These are phyloP conservation scores for Metschnikowia noctiluminum DNA, from an alignment of 805 yeast genomes.

Conservation along the genomic window DNA sequence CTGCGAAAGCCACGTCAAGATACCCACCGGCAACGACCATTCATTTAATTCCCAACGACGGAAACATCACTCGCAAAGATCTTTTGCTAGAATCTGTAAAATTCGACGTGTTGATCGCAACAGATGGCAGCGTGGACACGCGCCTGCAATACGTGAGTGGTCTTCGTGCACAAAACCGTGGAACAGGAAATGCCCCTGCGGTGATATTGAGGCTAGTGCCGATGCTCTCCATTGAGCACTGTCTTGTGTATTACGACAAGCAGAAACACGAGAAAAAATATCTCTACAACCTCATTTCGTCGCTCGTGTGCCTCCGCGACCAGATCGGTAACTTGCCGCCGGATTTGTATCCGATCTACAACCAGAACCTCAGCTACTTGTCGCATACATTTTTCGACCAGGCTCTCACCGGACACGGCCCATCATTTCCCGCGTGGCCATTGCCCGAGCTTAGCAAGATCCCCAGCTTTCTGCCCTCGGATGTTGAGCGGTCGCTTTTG, in stretches of 20 bases:
- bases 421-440: constrained; percentile 56
- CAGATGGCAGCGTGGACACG: constrained; percentile 60
- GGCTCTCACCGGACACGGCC: constrained; percentile 17
- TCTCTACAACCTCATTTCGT: constrained; percentile 70
- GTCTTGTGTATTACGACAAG: constrained; percentile 47
- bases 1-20: constrained; percentile 14
- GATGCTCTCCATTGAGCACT: constrained; percentile 80
- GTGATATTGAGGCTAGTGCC: constrained; percentile 71
- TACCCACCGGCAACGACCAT: constrained; percentile 20
- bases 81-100: constrained; percentile 22
- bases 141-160: constrained; percentile 25
- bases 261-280: constrained; percentile 31
- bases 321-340: constrained; percentile 80
- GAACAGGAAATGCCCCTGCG: constrained; percentile 26
- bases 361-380: constrained; percentile 60
- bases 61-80: constrained; percentile 22
- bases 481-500: constrained; percentile 74
- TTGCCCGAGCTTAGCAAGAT: constrained; percentile 69
- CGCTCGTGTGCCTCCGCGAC: constrained; percentile 77
- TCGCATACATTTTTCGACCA: constrained; percentile 55
- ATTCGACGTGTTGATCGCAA: constrained; percentile 59
- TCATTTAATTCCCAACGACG: constrained; percentile 45
- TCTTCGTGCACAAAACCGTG: constrained; percentile 29
- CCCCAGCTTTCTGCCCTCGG: constrained; percentile 60
- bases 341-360: constrained; percentile 70